Evolutionary conservation across 768 basidiomycete species (phyloP), one percentile per base, ranked within the genome.

Genomic region (Pisolithus orientalis): DNA sequence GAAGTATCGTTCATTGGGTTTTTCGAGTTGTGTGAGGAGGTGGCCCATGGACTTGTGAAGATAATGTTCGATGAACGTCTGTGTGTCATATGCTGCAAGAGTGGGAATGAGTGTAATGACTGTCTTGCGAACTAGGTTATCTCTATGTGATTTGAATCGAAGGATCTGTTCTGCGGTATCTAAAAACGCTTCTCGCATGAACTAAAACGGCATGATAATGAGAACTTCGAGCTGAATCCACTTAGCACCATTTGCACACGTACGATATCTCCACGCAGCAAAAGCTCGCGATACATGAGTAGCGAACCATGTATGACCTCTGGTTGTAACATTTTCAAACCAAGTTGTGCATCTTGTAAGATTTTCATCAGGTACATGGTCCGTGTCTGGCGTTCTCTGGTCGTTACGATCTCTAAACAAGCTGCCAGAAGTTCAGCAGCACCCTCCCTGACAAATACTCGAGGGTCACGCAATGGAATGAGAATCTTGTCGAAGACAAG

Each of bases 71-170:
- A 85, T 85, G 62, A 99, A 99, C 1, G 87, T 90, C 65, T 90
- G 84, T 1, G 90, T 90, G 64, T 98, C 93, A 67, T 97, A 99
- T 3, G 87, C 85, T 24, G 94, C 95, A 56, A 98, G 81, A 5
- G 90, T 90, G 1, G 96, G 95, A 43, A 99, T 94, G 63, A 99
- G 83, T 7, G 90, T 88, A 62, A 98, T 94, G 54, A 98, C 94
- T 74, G 92, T 93, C 68, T 90, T 89, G 42, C 93, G 84, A 53
- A 99, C 87, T 38, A 92, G 80, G 17, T 80, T 72, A 60, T 99
- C 96, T 57, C 91, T 80, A 65, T 92, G 88, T 8, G 86, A 80
- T 66, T 85, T 87, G 75, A 94, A 96, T 37, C 83, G 80, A 28
- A 98, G 75, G 44, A 97, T 90, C 57, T 90, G 84, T 50, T 97